Evolutionary conservation across 1,139 yeast species (phyloP).

Genomic region (Yamadazyma blattariae): DNA sequence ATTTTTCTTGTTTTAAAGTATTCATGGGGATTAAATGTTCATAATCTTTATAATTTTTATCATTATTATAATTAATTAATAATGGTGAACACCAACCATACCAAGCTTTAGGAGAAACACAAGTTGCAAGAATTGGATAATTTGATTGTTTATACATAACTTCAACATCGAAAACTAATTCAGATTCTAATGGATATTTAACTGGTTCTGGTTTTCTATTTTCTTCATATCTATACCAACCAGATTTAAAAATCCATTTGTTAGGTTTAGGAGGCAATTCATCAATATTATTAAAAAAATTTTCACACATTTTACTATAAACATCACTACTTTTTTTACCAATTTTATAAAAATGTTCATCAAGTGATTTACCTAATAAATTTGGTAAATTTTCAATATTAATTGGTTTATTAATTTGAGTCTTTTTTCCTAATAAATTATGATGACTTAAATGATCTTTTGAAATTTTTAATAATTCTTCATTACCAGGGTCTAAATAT

Average conservation of each 20-base stretch:
- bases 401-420: slow-evolving; percentile 64
- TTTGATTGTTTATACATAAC: slow-evolving; percentile 72
- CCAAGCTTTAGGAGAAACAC: slow-evolving; percentile 80
- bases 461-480: slow-evolving; percentile 53
- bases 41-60: slow-evolving; percentile 29
- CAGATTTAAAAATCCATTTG: slow-evolving; percentile 57
- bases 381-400: slow-evolving; percentile 59
- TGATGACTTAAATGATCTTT: slow-evolving; percentile 59
- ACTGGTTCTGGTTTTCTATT: slow-evolving; percentile 57
- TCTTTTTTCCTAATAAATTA: slow-evolving; percentile 74
- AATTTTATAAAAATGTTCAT: slow-evolving; percentile 79
- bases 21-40: slow-evolving; percentile 78
- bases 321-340: slow-evolving; percentile 64
- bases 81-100: slow-evolving; percentile 94
- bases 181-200: slow-evolving; percentile 61
- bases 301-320: slow-evolving; percentile 48
- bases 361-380: slow-evolving; percentile 66
- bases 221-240: slow-evolving; percentile 78
- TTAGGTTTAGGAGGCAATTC: slow-evolving; percentile 49
- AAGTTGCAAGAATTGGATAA: slow-evolving; percentile 80
- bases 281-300: slow-evolving; percentile 27
- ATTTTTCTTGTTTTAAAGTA: slow-evolving; percentile 43
- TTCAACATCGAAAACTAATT: slow-evolving; percentile 86
- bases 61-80: slow-evolving; percentile 37
- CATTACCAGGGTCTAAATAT: slow-evolving; percentile 24